Conservation (phyloP, 257 asterid genomes). For the Plantago ovata region DNA sequence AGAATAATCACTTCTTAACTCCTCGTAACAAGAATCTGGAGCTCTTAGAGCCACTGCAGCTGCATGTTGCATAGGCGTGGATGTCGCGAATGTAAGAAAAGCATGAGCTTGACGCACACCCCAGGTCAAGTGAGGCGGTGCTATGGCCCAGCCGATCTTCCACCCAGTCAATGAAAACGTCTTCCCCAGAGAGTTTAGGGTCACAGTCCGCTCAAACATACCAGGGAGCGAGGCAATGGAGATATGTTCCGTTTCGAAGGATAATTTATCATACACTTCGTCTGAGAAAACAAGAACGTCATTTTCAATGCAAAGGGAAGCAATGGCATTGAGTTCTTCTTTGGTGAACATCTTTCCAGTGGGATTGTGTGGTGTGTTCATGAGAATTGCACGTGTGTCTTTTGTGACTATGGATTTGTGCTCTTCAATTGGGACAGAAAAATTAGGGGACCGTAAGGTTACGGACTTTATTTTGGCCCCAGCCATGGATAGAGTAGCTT, state of each 20-base stretch:
- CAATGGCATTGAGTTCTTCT: conserved; percentile 61
- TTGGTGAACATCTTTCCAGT: conserved; percentile 90
- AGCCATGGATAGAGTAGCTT: conserved; percentile 95
- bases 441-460: conserved; percentile 75
- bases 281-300: conserved; percentile 75
- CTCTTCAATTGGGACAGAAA: conserved; percentile 78
- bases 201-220: conserved; percentile 81
- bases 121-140: conserved; percentile 90
- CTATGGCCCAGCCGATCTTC: conserved; percentile 98
- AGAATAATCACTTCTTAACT: conserved; percentile 65
- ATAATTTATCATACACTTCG: conserved; percentile 86
- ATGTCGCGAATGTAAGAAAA: conserved; percentile 84
- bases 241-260: conserved; percentile 88
- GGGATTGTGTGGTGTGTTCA: conserved; percentile 95
- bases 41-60: conserved; percentile 75
- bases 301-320: conserved; percentile 72
- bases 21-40: conserved; percentile 71
- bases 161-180: conserved; percentile 94
- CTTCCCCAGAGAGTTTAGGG: conserved; percentile 88
- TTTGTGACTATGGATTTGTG: conserved; percentile 57
- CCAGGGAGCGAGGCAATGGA: conserved; percentile 91
- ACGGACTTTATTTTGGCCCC: conserved; percentile 72
- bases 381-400: conserved; percentile 78
- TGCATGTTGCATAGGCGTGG: conserved; percentile 96
- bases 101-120: conserved; percentile 93